A percentile compares a stretch with the other conserved stretches of the same genome.
Evolutionary conservation across 495 filamentous ascomycete species (phyloP).

Genomic region (Xylaria longipes): DNA sequence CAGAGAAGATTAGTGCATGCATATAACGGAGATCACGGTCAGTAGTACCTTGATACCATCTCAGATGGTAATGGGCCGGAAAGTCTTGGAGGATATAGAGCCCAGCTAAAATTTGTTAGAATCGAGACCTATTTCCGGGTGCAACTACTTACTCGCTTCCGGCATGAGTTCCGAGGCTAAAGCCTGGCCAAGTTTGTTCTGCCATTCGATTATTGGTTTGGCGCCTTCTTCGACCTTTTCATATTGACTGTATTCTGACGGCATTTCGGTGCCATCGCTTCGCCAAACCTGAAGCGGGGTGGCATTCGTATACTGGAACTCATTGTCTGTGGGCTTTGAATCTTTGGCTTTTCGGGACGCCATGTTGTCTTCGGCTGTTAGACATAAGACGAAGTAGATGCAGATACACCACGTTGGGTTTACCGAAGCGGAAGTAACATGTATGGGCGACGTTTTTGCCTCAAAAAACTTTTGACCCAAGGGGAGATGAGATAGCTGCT

Average conservation of each 20-base stretch:
- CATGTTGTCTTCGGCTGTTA: conserved; percentile 1
- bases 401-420: background rate
- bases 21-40: background rate
- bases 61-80: conserved; percentile 23
- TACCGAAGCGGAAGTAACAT: background rate
- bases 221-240: conserved; percentile 25
- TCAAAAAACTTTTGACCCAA: background rate
- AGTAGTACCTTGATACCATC: conserved; percentile 30
- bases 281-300: conserved; percentile 19
- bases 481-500: background rate
- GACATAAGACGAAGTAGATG: background rate
- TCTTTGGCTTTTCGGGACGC: conserved; percentile 20
- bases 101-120: conserved; percentile 23
- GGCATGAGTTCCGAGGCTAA: conserved; percentile 24
- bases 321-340: conserved; percentile 7
- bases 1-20: background rate
- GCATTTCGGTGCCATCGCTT: conserved; percentile 28
- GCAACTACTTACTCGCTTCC: conserved; percentile 14
- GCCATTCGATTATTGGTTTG: conserved; percentile 25
- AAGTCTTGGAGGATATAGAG: conserved; percentile 22
- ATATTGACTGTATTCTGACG: conserved; percentile 25
- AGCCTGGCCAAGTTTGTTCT: conserved; percentile 29
- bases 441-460: conserved; percentile 1
- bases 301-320: conserved; percentile 19
- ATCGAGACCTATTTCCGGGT: background rate